These are phyloP conservation scores for Ottelia alismoides DNA, from an alignment of 106 monocot species.

Conservation along the genomic window DNA sequence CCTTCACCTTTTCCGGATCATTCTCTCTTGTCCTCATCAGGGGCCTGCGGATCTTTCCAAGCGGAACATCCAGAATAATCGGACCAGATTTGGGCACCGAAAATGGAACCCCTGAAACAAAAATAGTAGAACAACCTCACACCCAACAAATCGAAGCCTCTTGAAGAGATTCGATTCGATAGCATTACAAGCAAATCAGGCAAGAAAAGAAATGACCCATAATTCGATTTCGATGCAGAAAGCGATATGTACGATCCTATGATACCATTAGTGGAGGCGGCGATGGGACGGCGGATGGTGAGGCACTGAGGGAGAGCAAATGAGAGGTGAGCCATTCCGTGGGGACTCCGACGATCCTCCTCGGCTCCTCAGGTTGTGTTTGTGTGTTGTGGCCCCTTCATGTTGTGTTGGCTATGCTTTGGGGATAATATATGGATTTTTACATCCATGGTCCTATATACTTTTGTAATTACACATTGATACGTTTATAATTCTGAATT, in stretches of 20 bases:
- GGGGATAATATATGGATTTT: too few relatives aligned
- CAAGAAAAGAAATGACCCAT: neutral
- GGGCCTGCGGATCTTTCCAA: slow-evolving; percentile 78
- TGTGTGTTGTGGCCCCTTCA: too few relatives aligned
- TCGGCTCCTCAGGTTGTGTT: too few relatives aligned
- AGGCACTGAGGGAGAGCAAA: neutral
- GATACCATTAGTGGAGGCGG: slow-evolving; percentile 54
- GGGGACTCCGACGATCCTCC: too few relatives aligned
- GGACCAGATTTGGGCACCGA: slow-evolving; percentile 63
- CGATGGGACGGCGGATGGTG: slow-evolving; percentile 4
- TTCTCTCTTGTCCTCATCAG: slow-evolving; percentile 73
- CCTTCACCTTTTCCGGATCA: slow-evolving; percentile 78
- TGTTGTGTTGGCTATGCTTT: too few relatives aligned
- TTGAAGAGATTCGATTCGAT: neutral
- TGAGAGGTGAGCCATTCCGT: neutral
- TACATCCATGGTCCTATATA: too few relatives aligned
- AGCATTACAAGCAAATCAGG: neutral
- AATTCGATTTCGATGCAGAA: neutral
- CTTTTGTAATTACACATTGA: too few relatives aligned
- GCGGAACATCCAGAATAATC: slow-evolving; percentile 58
- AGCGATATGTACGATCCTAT: neutral
- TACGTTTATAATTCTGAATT: too few relatives aligned
- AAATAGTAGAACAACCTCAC: neutral
- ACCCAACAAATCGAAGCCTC: neutral
- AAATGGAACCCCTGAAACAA: slow-evolving; percentile 60